Conservation (phyloP, 768 basidiomycete species). For the Lactifluus subvellereus region DNA sequence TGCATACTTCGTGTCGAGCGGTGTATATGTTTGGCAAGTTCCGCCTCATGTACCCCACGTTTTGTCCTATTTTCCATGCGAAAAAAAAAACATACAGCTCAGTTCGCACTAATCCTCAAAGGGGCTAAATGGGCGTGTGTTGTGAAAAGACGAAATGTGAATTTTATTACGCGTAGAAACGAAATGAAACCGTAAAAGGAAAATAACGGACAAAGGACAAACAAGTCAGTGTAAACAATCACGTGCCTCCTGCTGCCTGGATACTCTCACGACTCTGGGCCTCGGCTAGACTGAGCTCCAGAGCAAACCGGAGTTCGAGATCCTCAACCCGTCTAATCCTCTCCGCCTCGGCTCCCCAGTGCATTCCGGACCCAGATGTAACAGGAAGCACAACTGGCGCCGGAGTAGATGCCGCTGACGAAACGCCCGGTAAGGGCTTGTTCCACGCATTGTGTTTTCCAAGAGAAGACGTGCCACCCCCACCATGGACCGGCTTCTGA, state of each 20-base stretch:
- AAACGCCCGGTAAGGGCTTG: constrained; percentile 27
- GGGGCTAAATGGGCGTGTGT: not conserved
- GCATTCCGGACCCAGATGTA: not conserved
- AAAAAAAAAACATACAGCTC: not conserved
- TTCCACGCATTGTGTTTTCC: constrained; percentile 32
- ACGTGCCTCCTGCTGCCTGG: constrained; percentile 1
- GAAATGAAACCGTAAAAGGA: not conserved
- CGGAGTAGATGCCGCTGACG: constrained; percentile 16
- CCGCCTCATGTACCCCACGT: constrained; percentile 18
- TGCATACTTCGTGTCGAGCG: not conserved
- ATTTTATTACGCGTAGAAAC: not conserved
- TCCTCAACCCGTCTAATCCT: constrained; percentile 18
- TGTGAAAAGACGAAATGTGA: not conserved
- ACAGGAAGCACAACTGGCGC: not conserved
- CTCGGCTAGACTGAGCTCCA: constrained; percentile 23
- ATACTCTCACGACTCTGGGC: constrained; percentile 17
- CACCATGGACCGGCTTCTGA: not conserved
- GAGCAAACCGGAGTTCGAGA: constrained; percentile 21
- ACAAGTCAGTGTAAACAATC: not conserved
- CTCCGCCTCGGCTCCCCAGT: constrained; percentile 11
- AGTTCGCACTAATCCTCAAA: not conserved
- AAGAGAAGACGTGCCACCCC: constrained; percentile 27
- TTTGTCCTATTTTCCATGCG: not conserved
- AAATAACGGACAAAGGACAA: not conserved
- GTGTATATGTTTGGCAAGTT: not conserved